Evolutionary conservation across 2,329 filamentous ascomycete species (phyloP).

Genomic region (Aspergillus ustus): DNA sequence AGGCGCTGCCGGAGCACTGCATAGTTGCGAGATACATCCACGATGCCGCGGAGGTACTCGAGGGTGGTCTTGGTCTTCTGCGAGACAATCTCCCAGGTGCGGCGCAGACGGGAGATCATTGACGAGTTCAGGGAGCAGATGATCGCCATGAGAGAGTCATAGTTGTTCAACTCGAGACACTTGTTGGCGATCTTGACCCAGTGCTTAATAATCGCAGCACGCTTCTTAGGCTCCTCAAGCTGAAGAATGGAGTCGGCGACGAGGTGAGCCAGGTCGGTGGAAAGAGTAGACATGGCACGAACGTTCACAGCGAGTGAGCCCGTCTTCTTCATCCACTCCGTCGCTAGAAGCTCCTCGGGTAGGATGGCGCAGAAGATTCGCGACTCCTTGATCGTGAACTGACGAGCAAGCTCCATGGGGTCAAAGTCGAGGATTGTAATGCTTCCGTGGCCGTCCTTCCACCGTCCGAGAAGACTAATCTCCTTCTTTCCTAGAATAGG

Average conservation of each 20-base stretch:
- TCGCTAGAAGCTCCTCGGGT: conserved; percentile 86
- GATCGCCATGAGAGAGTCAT: conserved; percentile 95
- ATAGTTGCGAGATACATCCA: conserved; percentile 91
- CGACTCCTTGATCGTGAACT: conserved; percentile 91
- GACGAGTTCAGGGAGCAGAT: conserved; percentile 93
- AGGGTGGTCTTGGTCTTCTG: conserved; percentile 80
- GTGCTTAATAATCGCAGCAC: conserved; percentile 88
- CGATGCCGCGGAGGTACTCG: conserved; percentile 77
- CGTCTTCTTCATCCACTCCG: conserved; percentile 91
- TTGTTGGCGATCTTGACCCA: conserved; percentile 95
- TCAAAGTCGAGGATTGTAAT: conserved; percentile 90
- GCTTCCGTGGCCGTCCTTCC: conserved; percentile 71
- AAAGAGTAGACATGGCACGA: conserved; percentile 88
- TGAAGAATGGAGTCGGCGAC: conserved; percentile 92
- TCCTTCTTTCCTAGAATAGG: conserved; percentile 77
- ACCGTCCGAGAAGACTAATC: conserved; percentile 70
- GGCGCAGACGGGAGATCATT: conserved; percentile 82
- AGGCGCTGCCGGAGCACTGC: conserved; percentile 81
- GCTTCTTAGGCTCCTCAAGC: conserved; percentile 88
- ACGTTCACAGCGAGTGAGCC: conserved; percentile 83
- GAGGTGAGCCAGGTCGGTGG: conserved; percentile 88
- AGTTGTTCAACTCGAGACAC: conserved; percentile 89
- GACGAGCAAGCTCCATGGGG: conserved; percentile 84
- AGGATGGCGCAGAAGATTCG: conserved; percentile 88
- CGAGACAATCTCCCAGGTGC: conserved; percentile 90